These are phyloP conservation scores for Astraeus odoratus DNA, from an alignment of 768 basidiomycete genomes.

Conservation along the genomic window DNA sequence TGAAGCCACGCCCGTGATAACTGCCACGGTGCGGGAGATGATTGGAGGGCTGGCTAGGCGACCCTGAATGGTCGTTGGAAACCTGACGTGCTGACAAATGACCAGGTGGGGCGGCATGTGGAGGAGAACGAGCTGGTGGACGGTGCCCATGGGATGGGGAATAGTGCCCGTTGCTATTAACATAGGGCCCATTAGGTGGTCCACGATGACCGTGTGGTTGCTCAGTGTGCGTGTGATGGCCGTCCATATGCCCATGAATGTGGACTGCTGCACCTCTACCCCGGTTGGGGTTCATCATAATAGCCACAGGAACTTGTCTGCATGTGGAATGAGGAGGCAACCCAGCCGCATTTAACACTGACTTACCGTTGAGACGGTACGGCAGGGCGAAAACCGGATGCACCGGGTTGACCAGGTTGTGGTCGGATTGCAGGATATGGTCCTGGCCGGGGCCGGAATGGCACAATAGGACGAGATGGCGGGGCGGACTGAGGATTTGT, in stretches of 20 bases:
- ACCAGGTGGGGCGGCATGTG: not conserved
- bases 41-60: conserved; percentile 1
- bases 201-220: not conserved
- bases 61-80: not conserved
- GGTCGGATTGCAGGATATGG: conserved; percentile 58
- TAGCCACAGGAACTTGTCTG: conserved; percentile 44
- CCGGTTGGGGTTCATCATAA: conserved; percentile 72
- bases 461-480: conserved; percentile 37
- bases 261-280: conserved; percentile 26
- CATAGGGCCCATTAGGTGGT: not conserved
- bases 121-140: not conserved
- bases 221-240: not conserved
- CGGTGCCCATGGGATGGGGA: conserved; percentile 1
- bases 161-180: not conserved
- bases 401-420: conserved; percentile 44
- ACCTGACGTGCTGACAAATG: not conserved
- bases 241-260: conserved; percentile 7
- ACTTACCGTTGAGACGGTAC: conserved; percentile 23
- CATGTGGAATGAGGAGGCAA: not conserved
- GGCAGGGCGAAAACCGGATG: conserved; percentile 61
- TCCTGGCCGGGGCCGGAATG: conserved; percentile 65
- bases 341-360: not conserved
- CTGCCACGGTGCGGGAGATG: conserved; percentile 17
- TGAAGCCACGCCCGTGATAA: conserved; percentile 25
- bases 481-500: conserved; percentile 54